These are phyloP conservation scores for Silene conica DNA, from an alignment of 148 eudicot species.

Conservation along the genomic window DNA sequence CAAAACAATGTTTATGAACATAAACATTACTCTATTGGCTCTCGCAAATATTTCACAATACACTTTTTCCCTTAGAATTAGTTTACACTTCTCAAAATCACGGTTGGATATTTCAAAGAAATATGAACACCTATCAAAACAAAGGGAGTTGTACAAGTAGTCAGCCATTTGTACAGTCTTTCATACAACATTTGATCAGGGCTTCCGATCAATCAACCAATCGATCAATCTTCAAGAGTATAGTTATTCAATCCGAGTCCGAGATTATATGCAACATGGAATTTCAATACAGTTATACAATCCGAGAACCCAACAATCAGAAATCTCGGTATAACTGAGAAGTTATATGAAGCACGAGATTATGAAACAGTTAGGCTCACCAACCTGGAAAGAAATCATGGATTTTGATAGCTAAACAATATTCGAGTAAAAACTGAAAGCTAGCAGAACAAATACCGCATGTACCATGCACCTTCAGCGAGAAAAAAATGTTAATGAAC, in stretches of 20 bases:
- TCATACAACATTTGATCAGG: neutral
- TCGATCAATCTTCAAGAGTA: neutral
- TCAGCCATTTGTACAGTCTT: too few species aligned
- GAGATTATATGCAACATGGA: too few species aligned
- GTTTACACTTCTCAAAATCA: too few species aligned
- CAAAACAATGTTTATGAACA: too few species aligned
- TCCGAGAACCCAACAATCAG: constrained; percentile 2
- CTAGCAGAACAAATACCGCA: neutral
- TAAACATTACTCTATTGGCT: too few species aligned
- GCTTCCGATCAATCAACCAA: neutral
- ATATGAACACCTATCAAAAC: too few species aligned
- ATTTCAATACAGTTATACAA: neutral
- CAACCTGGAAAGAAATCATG: neutral
- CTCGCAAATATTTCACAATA: too few species aligned
- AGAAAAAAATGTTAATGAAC: neutral
- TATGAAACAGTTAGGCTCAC: neutral
- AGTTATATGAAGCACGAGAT: neutral
- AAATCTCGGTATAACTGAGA: neutral
- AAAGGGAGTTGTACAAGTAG: too few species aligned
- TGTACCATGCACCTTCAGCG: neutral
- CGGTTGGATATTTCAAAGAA: too few species aligned
- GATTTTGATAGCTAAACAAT: neutral
- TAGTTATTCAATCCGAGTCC: too few species aligned
- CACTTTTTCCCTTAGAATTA: too few species aligned
- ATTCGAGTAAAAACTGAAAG: neutral